phyloP scores from a whole-genome alignment of 148 eudicot genomes.

The Silene latifolia region DNA sequence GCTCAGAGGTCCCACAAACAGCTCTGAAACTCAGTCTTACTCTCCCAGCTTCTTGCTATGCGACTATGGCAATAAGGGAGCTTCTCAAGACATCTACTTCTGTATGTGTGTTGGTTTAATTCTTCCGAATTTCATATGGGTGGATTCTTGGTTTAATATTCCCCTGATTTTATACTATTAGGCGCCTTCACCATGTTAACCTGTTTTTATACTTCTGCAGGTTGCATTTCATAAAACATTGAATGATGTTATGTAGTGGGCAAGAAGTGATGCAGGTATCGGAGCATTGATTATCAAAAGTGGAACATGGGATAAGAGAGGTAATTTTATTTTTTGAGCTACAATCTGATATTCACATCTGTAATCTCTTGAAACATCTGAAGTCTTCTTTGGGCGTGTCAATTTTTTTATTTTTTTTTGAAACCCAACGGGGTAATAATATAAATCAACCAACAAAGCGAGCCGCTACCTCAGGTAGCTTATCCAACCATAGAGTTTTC shows the following conservation, averaged over 20 bases:
- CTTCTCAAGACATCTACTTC: conserved; percentile 95
- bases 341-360: too few species aligned
- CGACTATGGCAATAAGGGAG: conserved; percentile 99
- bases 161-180: not conserved
- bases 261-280: conserved; percentile 7
- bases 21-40: conserved; percentile 88
- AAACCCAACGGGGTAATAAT: too few species aligned
- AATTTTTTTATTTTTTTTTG: too few species aligned
- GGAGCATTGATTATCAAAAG: not conserved
- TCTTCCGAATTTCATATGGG: not conserved
- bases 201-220: conserved; percentile 24
- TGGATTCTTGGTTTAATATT: not conserved
- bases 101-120: conserved; percentile 41
- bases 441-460: too few species aligned
- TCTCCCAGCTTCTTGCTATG: conserved; percentile 92
- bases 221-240: conserved; percentile 74
- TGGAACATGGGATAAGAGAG: not conserved
- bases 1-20: conserved; percentile 39
- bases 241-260: conserved; percentile 34
- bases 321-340: too few species aligned
- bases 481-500: too few species aligned
- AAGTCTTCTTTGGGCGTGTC: too few species aligned
- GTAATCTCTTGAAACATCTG: too few species aligned
- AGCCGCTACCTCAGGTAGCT: too few species aligned
- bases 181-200: not conserved